phyloP scores from a whole-genome alignment of 805 yeast species.

The Starmerella riodocensis region DNA sequence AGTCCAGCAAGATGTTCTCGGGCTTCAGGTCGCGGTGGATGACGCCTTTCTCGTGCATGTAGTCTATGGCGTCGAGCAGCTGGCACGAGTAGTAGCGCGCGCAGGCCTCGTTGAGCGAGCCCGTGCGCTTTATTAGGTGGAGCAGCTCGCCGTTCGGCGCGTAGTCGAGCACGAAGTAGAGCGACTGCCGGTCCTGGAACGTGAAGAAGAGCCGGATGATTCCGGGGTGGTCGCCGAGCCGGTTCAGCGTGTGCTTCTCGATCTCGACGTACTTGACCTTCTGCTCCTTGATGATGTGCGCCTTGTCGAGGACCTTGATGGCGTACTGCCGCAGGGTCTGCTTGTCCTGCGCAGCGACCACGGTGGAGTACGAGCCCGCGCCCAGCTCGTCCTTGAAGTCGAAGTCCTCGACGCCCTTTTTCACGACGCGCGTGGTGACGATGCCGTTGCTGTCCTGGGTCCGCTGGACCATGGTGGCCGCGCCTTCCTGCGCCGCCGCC shows the following conservation, averaged over 20 bases:
- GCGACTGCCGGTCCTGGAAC: slow-evolving; percentile 77
- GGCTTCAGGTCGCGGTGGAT: slow-evolving; percentile 93
- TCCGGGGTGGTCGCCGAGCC: slow-evolving; percentile 88
- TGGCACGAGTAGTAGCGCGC: slow-evolving; percentile 74
- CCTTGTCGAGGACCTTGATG: slow-evolving; percentile 77
- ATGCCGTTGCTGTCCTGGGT: slow-evolving; percentile 31
- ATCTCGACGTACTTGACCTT: slow-evolving; percentile 92
- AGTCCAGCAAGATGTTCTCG: slow-evolving; percentile 74
- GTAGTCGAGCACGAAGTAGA: slow-evolving; percentile 84
- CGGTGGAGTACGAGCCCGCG: slow-evolving; percentile 93
- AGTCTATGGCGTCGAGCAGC: slow-evolving; percentile 77
- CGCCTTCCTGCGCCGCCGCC: slow-evolving; percentile 11
- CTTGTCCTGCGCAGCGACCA: slow-evolving; percentile 69
- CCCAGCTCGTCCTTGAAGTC: slow-evolving; percentile 81
- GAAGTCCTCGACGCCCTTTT: slow-evolving; percentile 62
- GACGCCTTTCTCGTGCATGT: slow-evolving; percentile 78
- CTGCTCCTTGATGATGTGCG: slow-evolving; percentile 85
- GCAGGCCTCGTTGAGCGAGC: slow-evolving; percentile 62
- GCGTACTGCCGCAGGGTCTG: slow-evolving; percentile 71
- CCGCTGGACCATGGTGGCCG: slow-evolving; percentile 19
- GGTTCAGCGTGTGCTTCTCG: slow-evolving; percentile 77
- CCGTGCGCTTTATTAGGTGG: slow-evolving; percentile 48
- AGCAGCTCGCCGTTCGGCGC: slow-evolving; percentile 93
- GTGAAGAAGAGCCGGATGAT: slow-evolving; percentile 84
- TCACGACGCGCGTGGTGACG: slow-evolving; percentile 38